Evolutionary conservation across 345 rosid genomes (phyloP).

Genomic region (Euphorbia peplus): DNA sequence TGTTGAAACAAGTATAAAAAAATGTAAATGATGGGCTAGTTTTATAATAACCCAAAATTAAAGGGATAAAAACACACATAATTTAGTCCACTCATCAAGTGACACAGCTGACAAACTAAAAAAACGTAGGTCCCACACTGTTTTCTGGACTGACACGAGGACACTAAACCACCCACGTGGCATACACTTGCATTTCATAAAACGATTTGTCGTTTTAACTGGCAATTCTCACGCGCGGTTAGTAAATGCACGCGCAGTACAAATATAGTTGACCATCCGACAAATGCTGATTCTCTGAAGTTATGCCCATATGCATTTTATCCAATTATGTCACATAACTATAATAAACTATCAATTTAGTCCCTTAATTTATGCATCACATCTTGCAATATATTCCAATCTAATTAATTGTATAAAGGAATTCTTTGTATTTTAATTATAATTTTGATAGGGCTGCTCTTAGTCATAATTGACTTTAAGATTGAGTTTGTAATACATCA

Average conservation of each 20-base stretch:
- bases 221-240: constrained; percentile 6
- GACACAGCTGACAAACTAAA: no score
- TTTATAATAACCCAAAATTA: no score
- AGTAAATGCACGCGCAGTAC: neutral
- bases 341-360: neutral
- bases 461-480: neutral
- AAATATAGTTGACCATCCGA: constrained; percentile 4
- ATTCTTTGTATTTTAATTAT: neutral
- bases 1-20: no score
- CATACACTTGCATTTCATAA: neutral
- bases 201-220: no score
- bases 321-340: constrained; percentile 10
- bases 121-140: no score
- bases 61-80: no score
- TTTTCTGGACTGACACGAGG: constrained; percentile 18
- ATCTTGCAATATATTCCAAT: neutral
- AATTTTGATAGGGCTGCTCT: neutral
- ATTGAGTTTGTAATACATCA: neutral
- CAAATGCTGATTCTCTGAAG: constrained; percentile 10
- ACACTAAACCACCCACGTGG: constrained; percentile 18
- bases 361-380: neutral
- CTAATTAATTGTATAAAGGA: neutral
- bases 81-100: no score
- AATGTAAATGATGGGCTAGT: no score
- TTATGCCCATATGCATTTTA: constrained; percentile 11